A percentile compares a stretch with the other conserved stretches of the same genome.
Evolutionary conservation across 148 eudicot species (phyloP).

Genomic region (Drosera capensis): DNA sequence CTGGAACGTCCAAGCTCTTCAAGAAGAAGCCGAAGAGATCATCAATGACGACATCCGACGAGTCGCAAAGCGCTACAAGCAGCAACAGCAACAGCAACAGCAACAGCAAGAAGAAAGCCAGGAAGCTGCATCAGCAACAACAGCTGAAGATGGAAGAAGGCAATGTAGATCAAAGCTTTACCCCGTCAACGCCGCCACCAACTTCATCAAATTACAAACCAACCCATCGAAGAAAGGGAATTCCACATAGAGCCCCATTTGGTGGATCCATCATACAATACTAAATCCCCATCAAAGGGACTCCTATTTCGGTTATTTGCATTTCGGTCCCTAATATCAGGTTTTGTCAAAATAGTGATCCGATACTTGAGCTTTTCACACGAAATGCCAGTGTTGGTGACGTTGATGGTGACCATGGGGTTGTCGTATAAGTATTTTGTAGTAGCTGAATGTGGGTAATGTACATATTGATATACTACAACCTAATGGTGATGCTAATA

Average conservation of each 20-base stretch:
- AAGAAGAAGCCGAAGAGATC: constrained; percentile 13
- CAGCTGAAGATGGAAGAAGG: constrained; percentile 6
- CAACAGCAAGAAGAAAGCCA: background rate
- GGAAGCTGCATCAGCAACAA: constrained; percentile 5
- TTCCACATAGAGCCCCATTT: constrained; percentile 91
- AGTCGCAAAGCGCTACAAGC: constrained; percentile 45
- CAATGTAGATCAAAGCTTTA: constrained; percentile 39
- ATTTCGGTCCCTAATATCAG: too few relatives aligned
- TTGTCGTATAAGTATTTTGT: too few relatives aligned
- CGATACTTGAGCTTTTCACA: too few relatives aligned
- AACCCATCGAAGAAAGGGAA: constrained; percentile 90
- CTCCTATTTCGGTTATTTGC: too few relatives aligned
- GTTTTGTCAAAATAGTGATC: too few relatives aligned
- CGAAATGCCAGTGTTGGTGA: too few relatives aligned
- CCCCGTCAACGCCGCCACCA: constrained; percentile 84
- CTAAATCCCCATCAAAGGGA: too few relatives aligned
- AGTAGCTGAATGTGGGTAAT: too few relatives aligned
- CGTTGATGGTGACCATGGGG: too few relatives aligned
- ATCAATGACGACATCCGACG: constrained; percentile 23
- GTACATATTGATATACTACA: too few relatives aligned
- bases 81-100: constrained; percentile 25
- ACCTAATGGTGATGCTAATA: too few relatives aligned
- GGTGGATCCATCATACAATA: constrained; percentile 38
- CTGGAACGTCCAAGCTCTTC: constrained; percentile 55
- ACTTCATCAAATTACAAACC: constrained; percentile 33